Evolutionary conservation across 108 stramenopile genomes (phyloP).

Genomic region (Mediolabrus comicus): DNA sequence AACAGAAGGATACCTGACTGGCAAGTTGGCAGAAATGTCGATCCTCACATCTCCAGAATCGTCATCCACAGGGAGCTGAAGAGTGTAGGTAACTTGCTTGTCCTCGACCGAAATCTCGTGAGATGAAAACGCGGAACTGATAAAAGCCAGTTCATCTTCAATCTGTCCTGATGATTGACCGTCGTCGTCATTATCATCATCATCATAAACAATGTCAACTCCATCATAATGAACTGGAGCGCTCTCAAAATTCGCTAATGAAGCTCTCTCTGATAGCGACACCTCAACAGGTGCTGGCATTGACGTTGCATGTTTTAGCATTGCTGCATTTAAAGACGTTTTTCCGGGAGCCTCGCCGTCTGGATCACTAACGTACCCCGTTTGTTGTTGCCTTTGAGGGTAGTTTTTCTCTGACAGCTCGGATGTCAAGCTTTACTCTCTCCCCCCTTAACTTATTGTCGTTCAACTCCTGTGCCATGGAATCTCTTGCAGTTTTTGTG

Average conservation of each 20-base stretch:
- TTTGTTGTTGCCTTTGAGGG: too few relatives aligned
- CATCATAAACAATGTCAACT: too few relatives aligned
- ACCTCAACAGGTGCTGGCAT: neutral
- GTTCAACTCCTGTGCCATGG: too few relatives aligned
- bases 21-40: slow-evolving; percentile 1
- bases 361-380: too few relatives aligned
- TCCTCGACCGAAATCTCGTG: slow-evolving; percentile 6
- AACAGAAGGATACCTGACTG: slow-evolving; percentile 12
- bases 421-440: too few relatives aligned
- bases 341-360: too few relatives aligned
- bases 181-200: too few relatives aligned
- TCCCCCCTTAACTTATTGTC: too few relatives aligned
- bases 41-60: slow-evolving; percentile 7
- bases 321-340: too few relatives aligned
- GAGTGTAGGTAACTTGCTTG: slow-evolving; percentile 7
- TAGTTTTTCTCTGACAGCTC: too few relatives aligned
- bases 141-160: slow-evolving; percentile 16
- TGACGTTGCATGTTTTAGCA: too few relatives aligned
- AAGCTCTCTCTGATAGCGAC: neutral
- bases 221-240: neutral
- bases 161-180: slow-evolving; percentile 2
- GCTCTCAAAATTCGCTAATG: neutral
- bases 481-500: too few relatives aligned
- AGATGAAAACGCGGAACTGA: slow-evolving; percentile 16
- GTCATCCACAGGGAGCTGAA: slow-evolving; percentile 5